These are phyloP conservation scores for Pseudonitzschia multiseries DNA, from an alignment of 108 stramenopile genomes.

Conservation along the genomic window DNA sequence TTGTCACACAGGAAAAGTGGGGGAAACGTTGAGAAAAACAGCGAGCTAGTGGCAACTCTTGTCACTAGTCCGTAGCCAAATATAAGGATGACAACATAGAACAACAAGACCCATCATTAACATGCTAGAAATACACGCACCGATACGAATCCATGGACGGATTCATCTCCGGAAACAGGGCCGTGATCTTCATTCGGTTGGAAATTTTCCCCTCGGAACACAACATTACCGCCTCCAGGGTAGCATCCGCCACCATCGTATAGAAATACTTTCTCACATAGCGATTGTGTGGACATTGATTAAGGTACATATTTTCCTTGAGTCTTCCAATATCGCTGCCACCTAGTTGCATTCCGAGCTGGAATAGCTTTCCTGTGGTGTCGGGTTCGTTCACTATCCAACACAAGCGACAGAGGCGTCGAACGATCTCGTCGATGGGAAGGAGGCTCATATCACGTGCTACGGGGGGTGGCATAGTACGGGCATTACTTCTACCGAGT, in stretches of 20 bases:
- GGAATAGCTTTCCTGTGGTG: slow-evolving; percentile 79
- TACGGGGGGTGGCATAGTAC: slow-evolving; percentile 38
- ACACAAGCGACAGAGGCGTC: slow-evolving; percentile 69
- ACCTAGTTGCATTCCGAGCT: slow-evolving; percentile 77
- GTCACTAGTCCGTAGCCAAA: not conserved
- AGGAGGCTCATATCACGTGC: slow-evolving; percentile 30
- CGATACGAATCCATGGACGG: slow-evolving; percentile 84
- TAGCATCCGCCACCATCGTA: slow-evolving; percentile 68
- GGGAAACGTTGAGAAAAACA: not conserved
- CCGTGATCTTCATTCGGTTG: slow-evolving; percentile 77
- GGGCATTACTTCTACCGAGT: not conserved
- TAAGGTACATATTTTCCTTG: slow-evolving; percentile 74
- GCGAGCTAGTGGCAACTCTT: not conserved
- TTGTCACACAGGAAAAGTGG: not conserved
- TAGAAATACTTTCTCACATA: slow-evolving; percentile 85
- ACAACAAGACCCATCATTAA: not conserved
- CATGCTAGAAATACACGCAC: slow-evolving; percentile 22
- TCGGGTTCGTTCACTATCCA: slow-evolving; percentile 62
- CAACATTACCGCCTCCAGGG: slow-evolving; percentile 62
- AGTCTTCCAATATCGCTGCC: slow-evolving; percentile 52
- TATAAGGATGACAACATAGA: not conserved
- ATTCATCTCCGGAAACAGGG: slow-evolving; percentile 88
- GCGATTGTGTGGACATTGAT: slow-evolving; percentile 88
- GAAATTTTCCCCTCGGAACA: slow-evolving; percentile 66
- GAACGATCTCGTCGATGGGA: slow-evolving; percentile 69